phyloP scores from a whole-genome alignment of 2,329 filamentous ascomycete species.

The Penicillium sp. region DNA sequence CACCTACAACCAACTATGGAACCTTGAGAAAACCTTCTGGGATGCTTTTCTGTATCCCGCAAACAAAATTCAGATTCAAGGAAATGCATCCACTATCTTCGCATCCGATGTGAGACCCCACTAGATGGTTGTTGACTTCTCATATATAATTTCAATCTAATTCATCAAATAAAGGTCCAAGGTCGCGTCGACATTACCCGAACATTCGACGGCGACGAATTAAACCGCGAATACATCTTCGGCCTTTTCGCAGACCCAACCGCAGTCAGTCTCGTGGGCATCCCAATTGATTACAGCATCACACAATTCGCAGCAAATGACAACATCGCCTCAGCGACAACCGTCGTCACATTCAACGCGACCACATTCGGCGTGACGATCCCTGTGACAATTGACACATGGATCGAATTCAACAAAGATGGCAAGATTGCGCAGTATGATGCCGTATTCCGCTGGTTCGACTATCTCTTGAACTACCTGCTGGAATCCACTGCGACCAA shows the following conservation, averaged over 20 bases:
- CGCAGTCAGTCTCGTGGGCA: slow-evolving; percentile 20
- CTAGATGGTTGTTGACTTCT: neutral
- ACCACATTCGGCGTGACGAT: slow-evolving; percentile 23
- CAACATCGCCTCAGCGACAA: slow-evolving; percentile 23
- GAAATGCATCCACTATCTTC: slow-evolving; percentile 23
- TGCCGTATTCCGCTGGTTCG: slow-evolving; percentile 28
- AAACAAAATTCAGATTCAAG: slow-evolving; percentile 23
- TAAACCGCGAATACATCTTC: slow-evolving; percentile 32
- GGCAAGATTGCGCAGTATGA: slow-evolving; percentile 29
- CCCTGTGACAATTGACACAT: slow-evolving; percentile 29
- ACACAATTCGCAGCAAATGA: slow-evolving; percentile 26
- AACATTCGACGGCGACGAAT: slow-evolving; percentile 26
- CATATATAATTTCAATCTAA: neutral
- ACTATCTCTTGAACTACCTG: slow-evolving; percentile 20
- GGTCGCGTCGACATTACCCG: slow-evolving; percentile 29
- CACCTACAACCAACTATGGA: slow-evolving; percentile 25
- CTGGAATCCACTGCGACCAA: slow-evolving; percentile 12
- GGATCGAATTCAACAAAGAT: slow-evolving; percentile 23
- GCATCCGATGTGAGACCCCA: slow-evolving; percentile 15
- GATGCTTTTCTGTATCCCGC: slow-evolving; percentile 27
- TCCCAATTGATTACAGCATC: slow-evolving; percentile 26
- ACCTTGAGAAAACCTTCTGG: slow-evolving; percentile 24
- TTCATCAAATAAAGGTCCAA: slow-evolving; percentile 18
- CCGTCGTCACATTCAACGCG: slow-evolving; percentile 26
- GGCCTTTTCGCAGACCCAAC: slow-evolving; percentile 24